Conservation (phyloP, 345 rosid species). For the Anacardium occidentale region DNA sequence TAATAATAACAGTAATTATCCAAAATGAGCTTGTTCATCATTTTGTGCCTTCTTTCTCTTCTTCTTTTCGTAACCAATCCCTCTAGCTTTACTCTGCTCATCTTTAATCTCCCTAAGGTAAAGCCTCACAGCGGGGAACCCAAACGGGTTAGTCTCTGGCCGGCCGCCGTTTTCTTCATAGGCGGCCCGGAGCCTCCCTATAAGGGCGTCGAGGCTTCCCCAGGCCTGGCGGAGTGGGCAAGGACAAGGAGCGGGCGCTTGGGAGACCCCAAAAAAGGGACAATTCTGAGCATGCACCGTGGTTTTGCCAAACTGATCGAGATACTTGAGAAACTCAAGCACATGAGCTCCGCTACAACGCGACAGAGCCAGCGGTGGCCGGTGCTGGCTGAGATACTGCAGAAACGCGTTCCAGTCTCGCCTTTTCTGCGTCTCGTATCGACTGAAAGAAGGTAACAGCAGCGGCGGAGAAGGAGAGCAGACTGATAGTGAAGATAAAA, state of each 20-base stretch:
- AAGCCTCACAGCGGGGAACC: constrained; percentile 23
- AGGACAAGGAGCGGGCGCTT: constrained; percentile 20
- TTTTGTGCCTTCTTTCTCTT: constrained; percentile 9
- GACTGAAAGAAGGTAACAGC: background rate
- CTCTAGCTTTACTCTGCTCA: constrained; percentile 33
- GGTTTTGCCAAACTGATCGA: constrained; percentile 30
- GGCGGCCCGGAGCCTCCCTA: constrained; percentile 33
- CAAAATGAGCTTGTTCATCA: background rate
- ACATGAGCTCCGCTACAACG: constrained; percentile 32
- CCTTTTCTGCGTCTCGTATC: constrained; percentile 33
- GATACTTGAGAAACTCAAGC: constrained; percentile 31
- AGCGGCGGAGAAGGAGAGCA: too few species aligned
- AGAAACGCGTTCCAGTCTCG: constrained; percentile 31
- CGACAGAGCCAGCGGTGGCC: constrained; percentile 24
- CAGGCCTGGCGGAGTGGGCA: constrained; percentile 28
- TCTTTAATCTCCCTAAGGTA: constrained; percentile 31
- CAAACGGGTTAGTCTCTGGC: constrained; percentile 30
- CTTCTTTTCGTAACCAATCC: constrained; percentile 25
- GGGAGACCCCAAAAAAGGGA: constrained; percentile 19
- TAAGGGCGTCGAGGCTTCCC: constrained; percentile 35
- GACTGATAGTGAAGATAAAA: background rate
- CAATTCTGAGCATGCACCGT: constrained; percentile 28
- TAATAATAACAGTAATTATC: background rate
- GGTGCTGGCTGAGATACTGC: constrained; percentile 27
- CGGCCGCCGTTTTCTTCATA: constrained; percentile 30